Base-by-base conservation (phyloP, 306 rosid species). In the Cucumis melo region DNA sequence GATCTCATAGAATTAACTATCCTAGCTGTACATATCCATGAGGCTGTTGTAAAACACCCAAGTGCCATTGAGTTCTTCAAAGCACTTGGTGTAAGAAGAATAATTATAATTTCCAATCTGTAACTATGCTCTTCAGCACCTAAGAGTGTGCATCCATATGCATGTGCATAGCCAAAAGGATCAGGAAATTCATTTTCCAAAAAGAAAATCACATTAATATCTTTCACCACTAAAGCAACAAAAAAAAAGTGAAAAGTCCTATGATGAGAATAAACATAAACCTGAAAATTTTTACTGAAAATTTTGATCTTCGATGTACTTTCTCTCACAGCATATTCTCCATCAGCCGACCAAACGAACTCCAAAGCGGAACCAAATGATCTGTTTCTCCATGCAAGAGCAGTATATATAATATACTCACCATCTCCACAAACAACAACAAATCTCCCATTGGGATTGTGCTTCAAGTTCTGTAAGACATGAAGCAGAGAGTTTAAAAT, bases 351-450 rank as follows among this genome's bases (percentile, higher is more conserved):
- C 99, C 99, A 95, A 60, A 83, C 98, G 66, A 95, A 85, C 84
- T 95, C 99, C 87, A 95, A 84, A 54, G 99, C 99, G 3, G 99
- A 92, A 82, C 99, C 99, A 82, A 95, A 95, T 60, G 99, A 92
- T 71, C 99, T 88, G 66, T 94, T 94, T 82, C 98, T 91, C 98
- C 98, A 94, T 10, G 98, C 98, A 86, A 94, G 87, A 78, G 98
- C 98, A 73, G 98, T 94, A 84, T 89, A 91, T 82, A 94, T 94
- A 79, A 94, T 91, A 84, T 91, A 94, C 76, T 94, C 98, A 77
- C 98, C 98, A 87, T 94, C 98, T 77, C 98, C 98, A 76, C 98
- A 94, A 34, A 94, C 98, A 82, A 94, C 98, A 76, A 95, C 99
- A 85, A 95, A 95, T 83, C 99, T 91, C 81, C 99, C 99, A 78